Evolutionary conservation across 2,329 filamentous ascomycete species (phyloP).

Genomic region (Paecilomyces dactylethromorphus): DNA sequence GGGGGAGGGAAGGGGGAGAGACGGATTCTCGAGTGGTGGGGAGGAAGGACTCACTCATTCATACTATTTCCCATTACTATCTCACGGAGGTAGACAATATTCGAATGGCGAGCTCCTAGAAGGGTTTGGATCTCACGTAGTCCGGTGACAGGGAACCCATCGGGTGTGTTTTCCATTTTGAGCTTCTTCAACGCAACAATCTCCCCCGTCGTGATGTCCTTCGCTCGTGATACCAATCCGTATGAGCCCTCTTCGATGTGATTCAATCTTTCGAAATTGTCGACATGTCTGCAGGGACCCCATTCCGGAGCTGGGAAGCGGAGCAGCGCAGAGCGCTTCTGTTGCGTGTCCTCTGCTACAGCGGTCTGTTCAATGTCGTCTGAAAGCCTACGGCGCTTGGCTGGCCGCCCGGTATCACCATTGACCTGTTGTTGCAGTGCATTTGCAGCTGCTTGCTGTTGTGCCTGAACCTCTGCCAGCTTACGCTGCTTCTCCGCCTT

Average conservation of each 20-base stretch:
- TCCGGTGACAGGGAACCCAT: slow-evolving; percentile 88
- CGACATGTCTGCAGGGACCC: slow-evolving; percentile 67
- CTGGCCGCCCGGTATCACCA: slow-evolving; percentile 39
- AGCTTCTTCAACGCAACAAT: slow-evolving; percentile 90
- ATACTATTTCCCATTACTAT: slow-evolving; percentile 68
- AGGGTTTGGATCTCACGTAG: slow-evolving; percentile 90
- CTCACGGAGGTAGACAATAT: slow-evolving; percentile 76
- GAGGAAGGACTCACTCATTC: slow-evolving; percentile 45
- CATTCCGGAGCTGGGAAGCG: slow-evolving; percentile 65
- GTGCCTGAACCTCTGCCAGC: slow-evolving; percentile 44
- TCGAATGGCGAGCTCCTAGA: slow-evolving; percentile 69
- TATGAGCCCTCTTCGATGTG: slow-evolving; percentile 98
- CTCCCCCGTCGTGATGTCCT: slow-evolving; percentile 63
- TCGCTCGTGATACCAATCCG: slow-evolving; percentile 84
- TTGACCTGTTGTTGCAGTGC: slow-evolving; percentile 12
- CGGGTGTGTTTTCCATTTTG: slow-evolving; percentile 73
- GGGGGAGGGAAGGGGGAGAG: not conserved
- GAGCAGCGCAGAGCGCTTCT: slow-evolving; percentile 53
- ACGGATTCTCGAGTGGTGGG: not conserved
- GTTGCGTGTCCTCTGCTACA: slow-evolving; percentile 16
- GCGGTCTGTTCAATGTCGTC: slow-evolving; percentile 30
- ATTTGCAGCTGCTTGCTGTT: slow-evolving; percentile 6
- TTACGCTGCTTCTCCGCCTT: slow-evolving; percentile 76
- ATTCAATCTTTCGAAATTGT: slow-evolving; percentile 87
- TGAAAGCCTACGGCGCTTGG: slow-evolving; percentile 58